Evolutionary conservation across 352 stramenopile genomes (phyloP).

Genomic region (Globisporangium rhizosaccharum): DNA sequence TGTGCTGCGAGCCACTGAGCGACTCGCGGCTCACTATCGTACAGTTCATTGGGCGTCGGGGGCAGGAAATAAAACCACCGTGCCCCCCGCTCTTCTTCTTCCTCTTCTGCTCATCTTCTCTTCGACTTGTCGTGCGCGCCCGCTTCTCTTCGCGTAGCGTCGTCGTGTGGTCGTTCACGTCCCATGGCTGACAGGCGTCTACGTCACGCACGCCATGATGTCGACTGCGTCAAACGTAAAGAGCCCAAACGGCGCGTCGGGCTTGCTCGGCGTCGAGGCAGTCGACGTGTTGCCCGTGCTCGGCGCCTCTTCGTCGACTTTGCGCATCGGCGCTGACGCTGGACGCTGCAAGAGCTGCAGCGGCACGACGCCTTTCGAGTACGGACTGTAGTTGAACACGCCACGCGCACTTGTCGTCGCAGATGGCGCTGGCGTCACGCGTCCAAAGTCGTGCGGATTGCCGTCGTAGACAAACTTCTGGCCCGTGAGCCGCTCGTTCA

Average conservation of each 20-base stretch:
- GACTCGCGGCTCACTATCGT: slow-evolving; percentile 4
- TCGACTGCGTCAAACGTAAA: slow-evolving; percentile 83
- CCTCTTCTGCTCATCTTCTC: slow-evolving; percentile 3
- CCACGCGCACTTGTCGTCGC: slow-evolving; percentile 15
- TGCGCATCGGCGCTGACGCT: slow-evolving; percentile 35
- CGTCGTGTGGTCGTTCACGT: neutral
- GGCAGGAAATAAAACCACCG: slow-evolving; percentile 25
- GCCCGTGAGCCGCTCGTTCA: slow-evolving; percentile 90
- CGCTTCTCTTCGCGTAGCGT: neutral
- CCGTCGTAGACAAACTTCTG: slow-evolving; percentile 93
- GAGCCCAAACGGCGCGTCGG: slow-evolving; percentile 40
- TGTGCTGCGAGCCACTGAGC: slow-evolving; percentile 19
- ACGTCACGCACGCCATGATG: slow-evolving; percentile 88
- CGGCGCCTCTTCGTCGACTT: slow-evolving; percentile 39
- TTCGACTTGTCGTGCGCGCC: neutral
- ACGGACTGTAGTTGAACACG: slow-evolving; percentile 51
- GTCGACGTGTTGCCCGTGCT: slow-evolving; percentile 1
- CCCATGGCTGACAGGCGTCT: neutral
- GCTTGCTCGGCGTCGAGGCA: slow-evolving; percentile 25
- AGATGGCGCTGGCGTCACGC: slow-evolving; percentile 1
- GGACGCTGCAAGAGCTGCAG: slow-evolving; percentile 36
- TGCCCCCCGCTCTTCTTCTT: slow-evolving; percentile 5
- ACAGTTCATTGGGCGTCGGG: neutral
- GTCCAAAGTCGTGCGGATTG: slow-evolving; percentile 93
- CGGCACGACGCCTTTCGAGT: slow-evolving; percentile 30